These are phyloP conservation scores for Fusarium ambrosium DNA, from an alignment of 2,329 filamentous ascomycete species.

Conservation along the genomic window DNA sequence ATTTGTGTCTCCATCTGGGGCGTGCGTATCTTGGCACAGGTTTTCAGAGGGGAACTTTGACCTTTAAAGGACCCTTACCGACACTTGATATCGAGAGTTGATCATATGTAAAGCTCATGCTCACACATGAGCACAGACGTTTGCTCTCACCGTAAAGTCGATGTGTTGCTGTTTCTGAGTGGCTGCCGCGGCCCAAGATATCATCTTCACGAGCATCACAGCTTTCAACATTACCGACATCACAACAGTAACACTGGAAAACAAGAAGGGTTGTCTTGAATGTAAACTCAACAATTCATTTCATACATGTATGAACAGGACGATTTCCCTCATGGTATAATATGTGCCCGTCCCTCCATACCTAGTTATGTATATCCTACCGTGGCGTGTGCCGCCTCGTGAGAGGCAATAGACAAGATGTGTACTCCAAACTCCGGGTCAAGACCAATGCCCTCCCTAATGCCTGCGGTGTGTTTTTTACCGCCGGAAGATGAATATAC, in stretches of 20 bases:
- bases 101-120: conserved; percentile 23
- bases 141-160: conserved; percentile 17
- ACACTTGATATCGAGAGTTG: not conserved
- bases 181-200: not conserved
- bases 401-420: conserved; percentile 25
- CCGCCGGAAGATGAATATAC: conserved; percentile 20
- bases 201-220: not conserved
- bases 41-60: not conserved
- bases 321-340: conserved; percentile 35
- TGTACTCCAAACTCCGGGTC: conserved; percentile 37
- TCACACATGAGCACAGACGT: conserved; percentile 24
- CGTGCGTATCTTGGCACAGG: not conserved
- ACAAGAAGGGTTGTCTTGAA: not conserved
- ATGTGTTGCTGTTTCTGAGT: not conserved
- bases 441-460: conserved; percentile 21
- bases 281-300: conserved; percentile 11
- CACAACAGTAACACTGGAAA: not conserved
- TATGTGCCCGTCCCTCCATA: conserved; percentile 27
- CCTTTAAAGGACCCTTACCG: not conserved
- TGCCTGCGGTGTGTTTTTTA: conserved; percentile 30
- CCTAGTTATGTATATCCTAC: conserved; percentile 25
- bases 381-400: conserved; percentile 23
- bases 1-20: conserved; percentile 11
- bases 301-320: conserved; percentile 29
- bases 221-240: not conserved